Percentiles rank a stretch among this genome's conserved stretches.
Evolutionary conservation across 2,329 filamentous ascomycete species (phyloP).

Genomic region (Aureobasidium zeae): DNA sequence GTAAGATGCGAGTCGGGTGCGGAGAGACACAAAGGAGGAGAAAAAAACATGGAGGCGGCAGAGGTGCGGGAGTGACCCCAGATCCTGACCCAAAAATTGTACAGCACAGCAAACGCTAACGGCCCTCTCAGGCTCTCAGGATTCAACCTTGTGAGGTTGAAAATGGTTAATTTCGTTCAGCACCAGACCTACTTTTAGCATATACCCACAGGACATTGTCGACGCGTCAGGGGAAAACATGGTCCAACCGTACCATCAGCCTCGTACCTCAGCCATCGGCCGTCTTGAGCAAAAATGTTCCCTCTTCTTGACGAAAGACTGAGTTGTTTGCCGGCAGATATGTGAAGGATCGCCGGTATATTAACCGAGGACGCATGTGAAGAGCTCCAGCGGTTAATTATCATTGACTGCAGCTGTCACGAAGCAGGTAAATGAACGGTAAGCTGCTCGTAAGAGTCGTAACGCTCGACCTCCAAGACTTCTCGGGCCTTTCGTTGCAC

Average conservation of each 20-base stretch:
- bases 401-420: too few species aligned
- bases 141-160: background rate
- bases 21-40: conserved; percentile 11
- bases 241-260: too few species aligned
- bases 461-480: background rate
- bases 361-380: conserved; percentile 6
- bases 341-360: too few species aligned
- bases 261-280: too few species aligned
- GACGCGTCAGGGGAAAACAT: too few species aligned
- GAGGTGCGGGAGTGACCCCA: conserved; percentile 1
- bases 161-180: too few species aligned
- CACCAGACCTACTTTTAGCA: background rate
- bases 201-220: too few species aligned
- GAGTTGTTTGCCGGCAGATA: conserved; percentile 1
- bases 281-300: too few species aligned
- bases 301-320: background rate
- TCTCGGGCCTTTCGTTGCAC: conserved; percentile 12
- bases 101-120: background rate
- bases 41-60: conserved; percentile 10
- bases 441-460: too few species aligned
- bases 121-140: too few species aligned
- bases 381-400: conserved; percentile 3
- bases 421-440: too few species aligned
- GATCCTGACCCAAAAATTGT: background rate
- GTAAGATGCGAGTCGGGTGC: background rate